Evolutionary conservation across 768 basidiomycete genomes (phyloP).

Genomic region (Clitopilus passeckerianus): DNA sequence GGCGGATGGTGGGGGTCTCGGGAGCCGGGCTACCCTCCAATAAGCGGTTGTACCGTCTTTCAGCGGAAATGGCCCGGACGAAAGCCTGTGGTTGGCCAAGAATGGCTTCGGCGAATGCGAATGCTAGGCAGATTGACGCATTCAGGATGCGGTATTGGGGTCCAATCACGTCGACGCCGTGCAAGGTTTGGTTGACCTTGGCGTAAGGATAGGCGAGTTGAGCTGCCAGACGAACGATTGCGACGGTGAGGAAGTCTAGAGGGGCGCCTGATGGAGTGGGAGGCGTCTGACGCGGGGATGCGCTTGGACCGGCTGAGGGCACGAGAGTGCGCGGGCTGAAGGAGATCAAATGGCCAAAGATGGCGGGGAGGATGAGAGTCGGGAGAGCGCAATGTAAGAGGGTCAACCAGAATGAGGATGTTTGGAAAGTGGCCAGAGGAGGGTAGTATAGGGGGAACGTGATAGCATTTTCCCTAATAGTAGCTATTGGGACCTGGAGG

Average conservation of each 20-base stretch:
- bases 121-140: slow-evolving; percentile 52
- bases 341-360: slow-evolving; percentile 57
- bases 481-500: slow-evolving; percentile 22
- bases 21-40: slow-evolving; percentile 1
- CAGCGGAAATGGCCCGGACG: slow-evolving; percentile 9
- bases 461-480: slow-evolving; percentile 9
- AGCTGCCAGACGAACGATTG: slow-evolving; percentile 59
- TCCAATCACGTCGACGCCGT: slow-evolving; percentile 52
- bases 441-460: slow-evolving; percentile 40
- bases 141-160: slow-evolving; percentile 49
- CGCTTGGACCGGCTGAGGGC: background rate
- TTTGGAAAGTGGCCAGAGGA: slow-evolving; percentile 38
- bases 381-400: slow-evolving; percentile 63
- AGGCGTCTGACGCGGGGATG: slow-evolving; percentile 9
- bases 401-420: slow-evolving; percentile 44
- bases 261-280: slow-evolving; percentile 19
- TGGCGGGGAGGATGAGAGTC: slow-evolving; percentile 49
- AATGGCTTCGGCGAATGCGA: slow-evolving; percentile 67
- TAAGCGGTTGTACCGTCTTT: slow-evolving; percentile 16
- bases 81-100: slow-evolving; percentile 36
- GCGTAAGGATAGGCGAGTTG: slow-evolving; percentile 54
- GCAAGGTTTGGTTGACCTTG: slow-evolving; percentile 18
- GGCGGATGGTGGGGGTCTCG: slow-evolving; percentile 4
- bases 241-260: slow-evolving; percentile 60
- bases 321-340: slow-evolving; percentile 38